Conservation (phyloP, 2,329 filamentous ascomycete genomes). For the Diaporthe nobilis region DNA sequence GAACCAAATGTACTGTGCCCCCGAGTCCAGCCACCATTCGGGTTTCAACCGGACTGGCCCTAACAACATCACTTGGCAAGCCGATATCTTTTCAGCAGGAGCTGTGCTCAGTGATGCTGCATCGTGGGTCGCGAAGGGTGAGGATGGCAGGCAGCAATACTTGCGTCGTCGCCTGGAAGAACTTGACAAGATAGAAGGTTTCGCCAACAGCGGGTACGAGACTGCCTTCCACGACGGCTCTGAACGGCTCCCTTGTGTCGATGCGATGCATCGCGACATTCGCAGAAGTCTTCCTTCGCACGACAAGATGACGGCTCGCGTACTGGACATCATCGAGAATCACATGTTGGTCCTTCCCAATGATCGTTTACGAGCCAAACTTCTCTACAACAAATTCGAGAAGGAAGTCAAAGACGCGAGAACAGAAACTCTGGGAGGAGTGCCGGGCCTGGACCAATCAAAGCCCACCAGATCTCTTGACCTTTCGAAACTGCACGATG, state of each 20-base stretch:
- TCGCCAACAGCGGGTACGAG: neutral
- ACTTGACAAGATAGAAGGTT: neutral
- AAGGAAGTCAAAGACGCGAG: neutral
- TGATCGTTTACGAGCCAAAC: neutral
- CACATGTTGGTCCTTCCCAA: neutral
- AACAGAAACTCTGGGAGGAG: neutral
- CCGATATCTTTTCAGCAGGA: conserved; percentile 4
- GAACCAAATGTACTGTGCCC: neutral
- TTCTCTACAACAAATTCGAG: neutral
- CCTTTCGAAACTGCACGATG: too few species aligned
- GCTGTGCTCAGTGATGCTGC: neutral
- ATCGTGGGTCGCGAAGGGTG: neutral
- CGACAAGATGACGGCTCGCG: neutral
- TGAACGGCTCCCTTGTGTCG: neutral
- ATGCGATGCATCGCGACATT: neutral
- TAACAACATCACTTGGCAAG: neutral
- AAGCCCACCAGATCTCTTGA: neutral
- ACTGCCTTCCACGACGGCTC: neutral
- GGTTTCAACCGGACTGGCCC: neutral
- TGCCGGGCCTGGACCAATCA: too few species aligned
- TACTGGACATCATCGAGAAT: neutral
- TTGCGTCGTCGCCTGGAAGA: neutral
- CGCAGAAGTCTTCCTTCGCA: neutral
- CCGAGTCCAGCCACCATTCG: neutral
- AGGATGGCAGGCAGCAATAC: neutral